phyloP scores from a whole-genome alignment of 169 alveolate species.

The Babesia gibsoni region DNA sequence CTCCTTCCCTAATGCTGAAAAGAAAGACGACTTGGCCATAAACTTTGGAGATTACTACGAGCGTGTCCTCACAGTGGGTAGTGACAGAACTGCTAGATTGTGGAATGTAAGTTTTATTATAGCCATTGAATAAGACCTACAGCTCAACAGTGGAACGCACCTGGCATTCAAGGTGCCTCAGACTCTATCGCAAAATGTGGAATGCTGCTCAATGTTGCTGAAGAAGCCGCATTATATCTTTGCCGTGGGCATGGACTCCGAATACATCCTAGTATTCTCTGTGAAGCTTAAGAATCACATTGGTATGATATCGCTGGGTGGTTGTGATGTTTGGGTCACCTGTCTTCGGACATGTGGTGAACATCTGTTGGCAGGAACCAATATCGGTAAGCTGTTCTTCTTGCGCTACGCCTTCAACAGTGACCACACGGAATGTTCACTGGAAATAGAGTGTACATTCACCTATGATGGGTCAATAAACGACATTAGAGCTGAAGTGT shows the following conservation, averaged over 20 bases:
- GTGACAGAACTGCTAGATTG: constrained; percentile 58
- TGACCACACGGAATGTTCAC: constrained; percentile 14
- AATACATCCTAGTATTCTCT: constrained; percentile 38
- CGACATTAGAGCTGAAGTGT: constrained; percentile 12
- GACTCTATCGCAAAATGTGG: constrained; percentile 54
- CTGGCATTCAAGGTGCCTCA: constrained; percentile 50
- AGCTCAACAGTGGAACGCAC: constrained; percentile 58
- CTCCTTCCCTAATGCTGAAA: constrained; percentile 1
- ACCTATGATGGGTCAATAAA: constrained; percentile 42
- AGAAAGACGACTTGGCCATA: constrained; percentile 22
- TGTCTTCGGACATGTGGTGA: constrained; percentile 26
- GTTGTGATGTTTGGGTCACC: constrained; percentile 23
- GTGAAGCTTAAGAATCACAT: constrained; percentile 40
- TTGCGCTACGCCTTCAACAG: constrained; percentile 15
- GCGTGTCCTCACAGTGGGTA: constrained; percentile 29
- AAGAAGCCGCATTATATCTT: constrained; percentile 47
- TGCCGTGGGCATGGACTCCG: constrained; percentile 58
- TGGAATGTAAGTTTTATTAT: constrained; percentile 48
- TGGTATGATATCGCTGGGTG: constrained; percentile 23
- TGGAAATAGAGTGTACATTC: constrained; percentile 3
- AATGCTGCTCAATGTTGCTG: constrained; percentile 32
- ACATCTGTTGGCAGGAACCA: constrained; percentile 42
- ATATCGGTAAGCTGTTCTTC: constrained; percentile 28
- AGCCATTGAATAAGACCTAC: too few species aligned
- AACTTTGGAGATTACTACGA: constrained; percentile 33